These are phyloP conservation scores for Talaromyces rugulosus DNA, from an alignment of 2,329 filamentous ascomycete genomes.

Conservation along the genomic window DNA sequence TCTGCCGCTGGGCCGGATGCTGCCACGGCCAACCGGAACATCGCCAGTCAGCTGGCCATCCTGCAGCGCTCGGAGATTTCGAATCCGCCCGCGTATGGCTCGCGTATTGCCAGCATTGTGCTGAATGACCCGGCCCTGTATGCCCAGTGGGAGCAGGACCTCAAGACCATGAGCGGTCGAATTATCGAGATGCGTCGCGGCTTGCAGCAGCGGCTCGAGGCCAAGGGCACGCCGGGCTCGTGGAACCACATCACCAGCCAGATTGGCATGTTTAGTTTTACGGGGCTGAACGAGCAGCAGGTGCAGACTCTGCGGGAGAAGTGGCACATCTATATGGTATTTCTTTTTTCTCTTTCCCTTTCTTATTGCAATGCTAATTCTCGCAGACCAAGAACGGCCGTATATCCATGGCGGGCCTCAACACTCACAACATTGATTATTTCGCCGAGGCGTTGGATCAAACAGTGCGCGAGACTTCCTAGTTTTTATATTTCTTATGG, in stretches of 20 bases:
- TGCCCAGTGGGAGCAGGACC: conserved; percentile 85
- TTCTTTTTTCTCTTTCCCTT: conserved; percentile 8
- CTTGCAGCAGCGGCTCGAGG: conserved; percentile 75
- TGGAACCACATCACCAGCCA: conserved; percentile 99
- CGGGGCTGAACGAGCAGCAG: conserved; percentile 48
- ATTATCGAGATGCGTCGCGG: conserved; percentile 88
- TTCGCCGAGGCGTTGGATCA: conserved; percentile 85
- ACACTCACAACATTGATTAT: conserved; percentile 87
- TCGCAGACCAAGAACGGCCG: conserved; percentile 83
- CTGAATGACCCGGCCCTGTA: conserved; percentile 81
- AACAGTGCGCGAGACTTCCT: conserved; percentile 56
- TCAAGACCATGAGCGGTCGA: conserved; percentile 88
- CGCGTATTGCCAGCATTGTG: conserved; percentile 77
- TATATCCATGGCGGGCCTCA: conserved; percentile 97
- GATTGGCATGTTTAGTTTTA: conserved; percentile 98
- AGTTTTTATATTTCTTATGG: neutral
- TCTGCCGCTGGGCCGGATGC: conserved; percentile 68
- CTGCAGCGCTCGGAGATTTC: conserved; percentile 96
- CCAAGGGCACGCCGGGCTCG: conserved; percentile 76
- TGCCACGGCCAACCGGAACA: conserved; percentile 54
- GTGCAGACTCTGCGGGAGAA: conserved; percentile 44
- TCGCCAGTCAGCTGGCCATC: conserved; percentile 85
- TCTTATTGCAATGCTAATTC: neutral
- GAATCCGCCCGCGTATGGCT: conserved; percentile 92
- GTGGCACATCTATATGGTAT: conserved; percentile 49